phyloP scores from a whole-genome alignment of 805 yeast species.

The Scheffersomyces spartinae region DNA sequence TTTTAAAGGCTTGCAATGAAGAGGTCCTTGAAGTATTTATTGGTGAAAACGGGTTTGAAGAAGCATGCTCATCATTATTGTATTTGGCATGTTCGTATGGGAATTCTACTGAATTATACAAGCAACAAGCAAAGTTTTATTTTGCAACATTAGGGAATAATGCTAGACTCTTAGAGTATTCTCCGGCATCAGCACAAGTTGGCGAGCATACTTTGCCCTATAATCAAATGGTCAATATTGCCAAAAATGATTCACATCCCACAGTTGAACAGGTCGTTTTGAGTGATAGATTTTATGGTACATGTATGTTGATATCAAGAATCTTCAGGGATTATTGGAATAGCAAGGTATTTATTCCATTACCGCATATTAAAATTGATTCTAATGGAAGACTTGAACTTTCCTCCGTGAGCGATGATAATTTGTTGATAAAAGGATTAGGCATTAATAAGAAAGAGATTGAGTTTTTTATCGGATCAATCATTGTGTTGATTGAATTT shows the following conservation, averaged over 20 bases:
- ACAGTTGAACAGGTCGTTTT: conserved; percentile 67
- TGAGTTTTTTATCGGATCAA: conserved; percentile 61
- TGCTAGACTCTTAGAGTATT: conserved; percentile 24
- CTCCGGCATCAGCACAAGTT: background rate
- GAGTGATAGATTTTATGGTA: conserved; percentile 87
- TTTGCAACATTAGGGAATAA: conserved; percentile 45
- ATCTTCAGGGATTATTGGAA: conserved; percentile 75
- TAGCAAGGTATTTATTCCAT: conserved; percentile 46
- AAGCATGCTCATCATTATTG: conserved; percentile 81
- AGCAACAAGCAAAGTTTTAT: conserved; percentile 36
- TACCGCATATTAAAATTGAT: conserved; percentile 28
- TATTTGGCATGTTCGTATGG: conserved; percentile 71
- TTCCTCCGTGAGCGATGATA: conserved; percentile 31
- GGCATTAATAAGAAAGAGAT: conserved; percentile 39
- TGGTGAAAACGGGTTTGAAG: conserved; percentile 74
- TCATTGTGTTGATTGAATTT: conserved; percentile 57
- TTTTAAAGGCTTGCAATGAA: conserved; percentile 60
- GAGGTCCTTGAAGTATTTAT: conserved; percentile 57
- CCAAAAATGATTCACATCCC: conserved; percentile 21
- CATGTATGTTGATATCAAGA: conserved; percentile 67
- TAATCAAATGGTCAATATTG: conserved; percentile 1
- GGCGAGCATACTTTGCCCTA: too few relatives aligned
- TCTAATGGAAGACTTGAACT: conserved; percentile 24
- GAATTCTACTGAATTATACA: conserved; percentile 37
- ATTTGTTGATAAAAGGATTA: conserved; percentile 31